phyloP scores from a whole-genome alignment of 805 yeast species.

The Candida incommunis region DNA sequence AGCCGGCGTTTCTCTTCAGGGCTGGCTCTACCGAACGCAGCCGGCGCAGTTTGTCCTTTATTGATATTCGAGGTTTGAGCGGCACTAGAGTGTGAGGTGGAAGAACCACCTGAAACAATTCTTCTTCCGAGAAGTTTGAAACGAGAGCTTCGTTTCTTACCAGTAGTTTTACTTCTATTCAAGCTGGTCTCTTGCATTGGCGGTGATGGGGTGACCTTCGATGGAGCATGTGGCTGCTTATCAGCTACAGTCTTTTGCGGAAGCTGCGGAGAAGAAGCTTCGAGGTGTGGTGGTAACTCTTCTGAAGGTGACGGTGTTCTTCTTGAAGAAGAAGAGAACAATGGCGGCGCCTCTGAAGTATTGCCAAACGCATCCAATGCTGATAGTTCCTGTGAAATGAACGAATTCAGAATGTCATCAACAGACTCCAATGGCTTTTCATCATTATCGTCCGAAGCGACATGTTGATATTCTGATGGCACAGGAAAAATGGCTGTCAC shows the following conservation, averaged over 20 bases:
- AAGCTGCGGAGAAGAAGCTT: too few species aligned
- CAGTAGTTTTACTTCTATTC: background rate
- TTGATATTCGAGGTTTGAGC: background rate
- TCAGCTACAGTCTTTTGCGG: background rate
- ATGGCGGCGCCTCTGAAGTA: background rate
- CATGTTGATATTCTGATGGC: background rate
- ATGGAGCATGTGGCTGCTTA: background rate
- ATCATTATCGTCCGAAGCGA: background rate
- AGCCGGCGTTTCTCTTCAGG: slow-evolving; percentile 1
- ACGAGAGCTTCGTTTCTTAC: background rate
- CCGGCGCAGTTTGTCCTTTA: background rate
- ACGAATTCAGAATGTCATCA: background rate
- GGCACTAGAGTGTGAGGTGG: background rate
- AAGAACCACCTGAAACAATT: background rate
- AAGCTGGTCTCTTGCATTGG: slow-evolving; percentile 1
- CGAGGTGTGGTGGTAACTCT: too few species aligned
- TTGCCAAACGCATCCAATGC: slow-evolving; percentile 1
- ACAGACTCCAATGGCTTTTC: background rate
- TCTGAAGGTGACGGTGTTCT: background rate
- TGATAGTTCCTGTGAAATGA: slow-evolving; percentile 1
- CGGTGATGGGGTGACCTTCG: background rate
- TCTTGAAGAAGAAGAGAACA: background rate
- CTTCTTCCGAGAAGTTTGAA: background rate
- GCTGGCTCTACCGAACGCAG: background rate
- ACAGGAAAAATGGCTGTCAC: background rate